Conservation (phyloP, 2,329 filamentous ascomycete species). For the Fusarium proliferatum region DNA sequence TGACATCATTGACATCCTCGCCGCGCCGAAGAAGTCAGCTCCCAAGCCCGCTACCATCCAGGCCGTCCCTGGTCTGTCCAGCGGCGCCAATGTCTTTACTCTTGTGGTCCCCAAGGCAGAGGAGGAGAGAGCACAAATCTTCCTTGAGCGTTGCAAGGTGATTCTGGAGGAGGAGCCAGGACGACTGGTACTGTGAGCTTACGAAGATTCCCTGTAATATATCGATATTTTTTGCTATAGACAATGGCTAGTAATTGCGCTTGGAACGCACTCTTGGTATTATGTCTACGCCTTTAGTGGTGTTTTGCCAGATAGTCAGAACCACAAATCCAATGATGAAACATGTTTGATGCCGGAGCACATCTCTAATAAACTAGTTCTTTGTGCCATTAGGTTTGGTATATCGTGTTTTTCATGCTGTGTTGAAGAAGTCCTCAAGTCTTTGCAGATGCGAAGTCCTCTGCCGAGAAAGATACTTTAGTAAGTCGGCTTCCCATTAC, state of each 20-base stretch:
- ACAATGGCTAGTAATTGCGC: conserved; percentile 42
- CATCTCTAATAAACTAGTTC: background rate
- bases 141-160: conserved; percentile 86
- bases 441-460: background rate
- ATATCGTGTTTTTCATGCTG: background rate
- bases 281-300: conserved; percentile 13
- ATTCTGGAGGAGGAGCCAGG: conserved; percentile 85
- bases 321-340: conserved; percentile 23
- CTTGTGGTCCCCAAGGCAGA: conserved; percentile 83
- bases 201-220: conserved; percentile 48
- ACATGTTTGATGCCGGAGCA: conserved; percentile 17
- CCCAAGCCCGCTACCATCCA: conserved; percentile 43
- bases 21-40: conserved; percentile 53
- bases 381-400: background rate
- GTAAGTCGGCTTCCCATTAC: background rate
- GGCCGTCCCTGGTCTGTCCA: conserved; percentile 59
- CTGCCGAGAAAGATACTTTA: background rate
- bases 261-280: conserved; percentile 30
- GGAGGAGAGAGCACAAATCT: conserved; percentile 82
- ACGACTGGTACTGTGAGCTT: conserved; percentile 70
- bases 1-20: conserved; percentile 87
- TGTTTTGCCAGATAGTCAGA: conserved; percentile 21
- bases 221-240: conserved; percentile 43
- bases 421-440: background rate
- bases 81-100: conserved; percentile 81